Evolutionary conservation across 768 basidiomycete species (phyloP).

Genomic region (Roridomyces roridus): DNA sequence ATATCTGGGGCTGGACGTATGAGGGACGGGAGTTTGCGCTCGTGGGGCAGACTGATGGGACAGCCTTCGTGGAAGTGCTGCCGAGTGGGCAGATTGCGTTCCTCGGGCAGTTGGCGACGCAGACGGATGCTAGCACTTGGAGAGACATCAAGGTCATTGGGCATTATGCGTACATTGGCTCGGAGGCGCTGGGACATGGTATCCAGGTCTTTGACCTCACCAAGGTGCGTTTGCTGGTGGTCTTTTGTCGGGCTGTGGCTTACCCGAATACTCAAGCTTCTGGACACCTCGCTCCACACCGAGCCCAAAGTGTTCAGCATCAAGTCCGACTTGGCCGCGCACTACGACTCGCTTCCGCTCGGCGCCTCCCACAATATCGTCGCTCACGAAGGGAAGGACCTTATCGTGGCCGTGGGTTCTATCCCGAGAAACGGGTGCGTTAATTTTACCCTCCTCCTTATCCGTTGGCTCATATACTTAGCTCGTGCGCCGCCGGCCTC

Average conservation of each 20-base stretch:
- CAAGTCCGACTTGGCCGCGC: conserved; percentile 19
- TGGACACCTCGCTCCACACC: conserved; percentile 16
- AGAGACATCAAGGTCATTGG: conserved; percentile 34
- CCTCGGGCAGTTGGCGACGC: conserved; percentile 31
- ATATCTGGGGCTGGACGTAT: conserved; percentile 26
- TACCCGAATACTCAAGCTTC: conserved; percentile 17
- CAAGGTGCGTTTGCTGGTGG: too few species aligned
- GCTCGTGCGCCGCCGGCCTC: conserved; percentile 29
- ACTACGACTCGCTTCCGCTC: conserved; percentile 31
- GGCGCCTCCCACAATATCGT: conserved; percentile 37
- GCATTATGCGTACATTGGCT: conserved; percentile 32
- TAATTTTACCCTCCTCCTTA: neutral
- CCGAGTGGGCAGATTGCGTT: conserved; percentile 17
- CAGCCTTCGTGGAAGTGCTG: conserved; percentile 20
- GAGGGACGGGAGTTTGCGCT: conserved; percentile 14
- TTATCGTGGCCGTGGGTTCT: conserved; percentile 34
- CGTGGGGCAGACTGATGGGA: conserved; percentile 13
- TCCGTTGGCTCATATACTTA: neutral
- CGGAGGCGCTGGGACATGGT: conserved; percentile 32
- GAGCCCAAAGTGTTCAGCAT: conserved; percentile 30
- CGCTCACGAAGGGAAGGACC: conserved; percentile 25
- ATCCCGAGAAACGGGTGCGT: conserved; percentile 24
- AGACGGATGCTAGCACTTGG: conserved; percentile 26
- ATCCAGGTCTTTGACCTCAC: conserved; percentile 37
- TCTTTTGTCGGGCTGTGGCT: too few species aligned